Conservation (phyloP, 495 filamentous ascomycete genomes). For the Neurospora africana region DNA sequence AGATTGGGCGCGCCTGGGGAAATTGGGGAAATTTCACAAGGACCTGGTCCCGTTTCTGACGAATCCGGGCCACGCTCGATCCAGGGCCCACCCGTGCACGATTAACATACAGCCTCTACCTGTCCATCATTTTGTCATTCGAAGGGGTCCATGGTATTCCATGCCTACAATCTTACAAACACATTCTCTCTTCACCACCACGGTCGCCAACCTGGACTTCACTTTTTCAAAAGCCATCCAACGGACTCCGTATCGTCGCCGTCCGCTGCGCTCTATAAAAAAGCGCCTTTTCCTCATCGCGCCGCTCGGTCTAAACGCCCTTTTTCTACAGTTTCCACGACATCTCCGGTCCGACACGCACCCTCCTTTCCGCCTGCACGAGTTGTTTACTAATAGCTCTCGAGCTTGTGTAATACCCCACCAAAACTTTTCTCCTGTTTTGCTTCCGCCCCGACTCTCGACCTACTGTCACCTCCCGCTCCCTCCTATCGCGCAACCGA, state of each 20-base stretch:
- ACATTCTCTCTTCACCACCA: not conserved
- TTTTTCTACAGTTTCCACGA: conserved; percentile 12
- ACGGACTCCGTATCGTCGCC: not conserved
- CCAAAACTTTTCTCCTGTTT: not conserved
- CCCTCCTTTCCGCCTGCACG: not conserved
- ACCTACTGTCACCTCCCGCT: not conserved
- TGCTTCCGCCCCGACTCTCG: not conserved
- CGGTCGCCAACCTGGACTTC: not conserved
- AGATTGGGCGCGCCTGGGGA: not conserved
- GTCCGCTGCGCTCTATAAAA: not conserved
- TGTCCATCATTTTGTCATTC: not conserved
- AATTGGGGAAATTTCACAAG: conserved; percentile 1
- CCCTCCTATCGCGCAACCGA: not conserved
- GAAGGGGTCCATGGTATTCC: not conserved
- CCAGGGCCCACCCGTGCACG: not conserved
- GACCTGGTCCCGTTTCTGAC: not conserved
- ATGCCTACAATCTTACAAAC: not conserved
- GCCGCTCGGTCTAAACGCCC: not conserved
- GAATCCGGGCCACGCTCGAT: not conserved
- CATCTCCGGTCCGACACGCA: not conserved
- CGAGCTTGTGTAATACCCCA: not conserved
- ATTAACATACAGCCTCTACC: not conserved
- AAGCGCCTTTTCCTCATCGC: not conserved
- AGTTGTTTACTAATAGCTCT: not conserved
- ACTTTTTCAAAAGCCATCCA: not conserved